Percentiles rank a stretch among this genome's conserved stretches.
These are phyloP conservation scores for Blakeslea trispora DNA, from an alignment of 371 early-diverging fungal genomes.

Conservation along the genomic window DNA sequence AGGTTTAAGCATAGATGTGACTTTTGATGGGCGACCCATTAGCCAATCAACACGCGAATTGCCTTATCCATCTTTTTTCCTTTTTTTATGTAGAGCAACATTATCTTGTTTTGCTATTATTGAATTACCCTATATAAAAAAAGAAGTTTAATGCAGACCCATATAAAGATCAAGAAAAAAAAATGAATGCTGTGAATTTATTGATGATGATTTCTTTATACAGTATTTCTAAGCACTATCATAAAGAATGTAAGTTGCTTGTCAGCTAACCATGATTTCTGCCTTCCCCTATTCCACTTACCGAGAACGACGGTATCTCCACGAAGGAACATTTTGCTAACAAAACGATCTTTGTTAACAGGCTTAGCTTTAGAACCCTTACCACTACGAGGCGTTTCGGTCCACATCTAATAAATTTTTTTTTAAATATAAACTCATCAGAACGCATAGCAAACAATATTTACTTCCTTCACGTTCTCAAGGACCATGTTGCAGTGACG, in stretches of 20 bases:
- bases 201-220: slow-evolving; percentile 23
- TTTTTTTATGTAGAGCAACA: slow-evolving; percentile 1
- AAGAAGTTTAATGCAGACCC: no score
- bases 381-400: slow-evolving; percentile 87
- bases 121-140: no score
- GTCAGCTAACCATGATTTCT: no score
- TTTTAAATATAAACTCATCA: no score
- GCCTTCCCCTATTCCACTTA: slow-evolving; percentile 18
- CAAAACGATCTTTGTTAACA: slow-evolving; percentile 97
- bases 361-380: slow-evolving; percentile 95
- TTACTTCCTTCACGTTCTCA: slow-evolving; percentile 97
- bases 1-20: slow-evolving; percentile 14
- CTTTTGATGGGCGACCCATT: slow-evolving; percentile 8
- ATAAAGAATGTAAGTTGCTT: no score
- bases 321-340: slow-evolving; percentile 96
- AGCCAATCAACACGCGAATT: background rate
- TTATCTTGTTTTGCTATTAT: no score
- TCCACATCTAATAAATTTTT: slow-evolving; percentile 82
- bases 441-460: no score
- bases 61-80: background rate
- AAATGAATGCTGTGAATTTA: slow-evolving; percentile 8
- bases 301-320: slow-evolving; percentile 96
- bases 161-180: no score
- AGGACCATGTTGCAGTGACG: slow-evolving; percentile 99
- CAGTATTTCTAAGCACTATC: slow-evolving; percentile 44